These are phyloP conservation scores for Epichloe hybrida DNA, from an alignment of 2,329 filamentous ascomycete species.

Conservation along the genomic window DNA sequence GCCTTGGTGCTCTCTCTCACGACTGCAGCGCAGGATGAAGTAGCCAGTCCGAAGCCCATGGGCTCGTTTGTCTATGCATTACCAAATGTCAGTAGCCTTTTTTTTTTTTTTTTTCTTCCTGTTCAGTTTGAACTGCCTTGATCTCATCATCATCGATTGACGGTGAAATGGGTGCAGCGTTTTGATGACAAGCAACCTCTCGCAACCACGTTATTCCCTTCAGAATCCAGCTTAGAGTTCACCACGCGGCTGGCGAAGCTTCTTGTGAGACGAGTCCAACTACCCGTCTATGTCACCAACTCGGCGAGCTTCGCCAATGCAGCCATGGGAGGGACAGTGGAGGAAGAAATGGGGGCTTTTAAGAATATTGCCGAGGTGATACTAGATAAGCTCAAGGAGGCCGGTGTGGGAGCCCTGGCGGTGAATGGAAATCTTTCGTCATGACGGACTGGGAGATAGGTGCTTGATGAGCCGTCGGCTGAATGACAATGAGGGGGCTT, in stretches of 20 bases:
- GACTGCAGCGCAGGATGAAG: slow-evolving; percentile 40
- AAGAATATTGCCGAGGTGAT: slow-evolving; percentile 60
- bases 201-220: slow-evolving; percentile 65
- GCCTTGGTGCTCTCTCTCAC: slow-evolving; percentile 47
- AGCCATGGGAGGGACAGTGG: slow-evolving; percentile 65
- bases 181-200: slow-evolving; percentile 48
- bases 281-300: slow-evolving; percentile 81
- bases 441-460: not conserved
- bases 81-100: slow-evolving; percentile 52
- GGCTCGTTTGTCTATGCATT: slow-evolving; percentile 92
- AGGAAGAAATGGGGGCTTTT: slow-evolving; percentile 91
- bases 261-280: slow-evolving; percentile 55
- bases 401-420: slow-evolving; percentile 5
- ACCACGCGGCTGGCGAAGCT: slow-evolving; percentile 74
- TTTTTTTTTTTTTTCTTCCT: not conserved
- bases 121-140: no score
- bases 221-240: slow-evolving; percentile 71
- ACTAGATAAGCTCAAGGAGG: slow-evolving; percentile 15
- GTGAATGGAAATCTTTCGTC: not conserved
- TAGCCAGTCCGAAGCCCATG: slow-evolving; percentile 40
- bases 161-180: slow-evolving; percentile 22
- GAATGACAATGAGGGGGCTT: no score
- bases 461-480: no score
- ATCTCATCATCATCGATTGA: not conserved
- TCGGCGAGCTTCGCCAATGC: slow-evolving; percentile 65